A percentile compares a stretch with the other conserved stretches of the same genome.
These are phyloP conservation scores for Waitea zeae DNA, from an alignment of 1,284 basidiomycete genomes.

Conservation along the genomic window DNA sequence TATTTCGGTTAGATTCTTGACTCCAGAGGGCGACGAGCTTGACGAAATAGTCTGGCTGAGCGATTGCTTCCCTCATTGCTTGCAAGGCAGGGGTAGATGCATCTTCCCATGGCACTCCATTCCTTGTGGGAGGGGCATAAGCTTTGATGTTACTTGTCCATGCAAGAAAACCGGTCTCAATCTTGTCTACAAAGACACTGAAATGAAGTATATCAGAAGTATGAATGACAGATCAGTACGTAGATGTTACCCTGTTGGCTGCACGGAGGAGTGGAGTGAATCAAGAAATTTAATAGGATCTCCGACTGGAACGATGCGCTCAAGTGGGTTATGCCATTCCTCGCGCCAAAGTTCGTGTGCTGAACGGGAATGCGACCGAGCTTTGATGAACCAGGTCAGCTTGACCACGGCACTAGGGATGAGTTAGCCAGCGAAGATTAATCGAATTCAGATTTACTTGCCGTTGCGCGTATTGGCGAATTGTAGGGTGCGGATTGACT, in stretches of 20 bases:
- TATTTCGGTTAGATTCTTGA: slow-evolving; percentile 55
- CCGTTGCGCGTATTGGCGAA: slow-evolving; percentile 59
- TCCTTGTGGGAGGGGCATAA: slow-evolving; percentile 32
- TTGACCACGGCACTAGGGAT: slow-evolving; percentile 51
- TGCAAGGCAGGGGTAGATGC: slow-evolving; percentile 42
- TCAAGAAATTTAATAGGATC: no score
- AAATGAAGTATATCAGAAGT: slow-evolving; percentile 8
- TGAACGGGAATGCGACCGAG: slow-evolving; percentile 62
- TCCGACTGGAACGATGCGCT: no score
- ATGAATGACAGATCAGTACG: no score
- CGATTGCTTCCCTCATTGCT: slow-evolving; percentile 33
- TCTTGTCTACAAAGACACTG: slow-evolving; percentile 56
- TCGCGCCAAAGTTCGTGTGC: slow-evolving; percentile 65
- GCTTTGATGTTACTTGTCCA: slow-evolving; percentile 67
- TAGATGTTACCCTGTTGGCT: no score
- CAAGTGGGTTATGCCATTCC: slow-evolving; percentile 64
- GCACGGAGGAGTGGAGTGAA: no score
- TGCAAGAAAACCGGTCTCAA: slow-evolving; percentile 71
- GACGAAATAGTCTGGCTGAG: slow-evolving; percentile 39
- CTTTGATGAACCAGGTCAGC: slow-evolving; percentile 65
- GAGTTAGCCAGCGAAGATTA: slow-evolving; percentile 6
- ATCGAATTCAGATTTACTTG: slow-evolving; percentile 18
- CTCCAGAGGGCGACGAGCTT: slow-evolving; percentile 45
- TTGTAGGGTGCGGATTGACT: slow-evolving; percentile 67
- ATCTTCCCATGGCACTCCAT: slow-evolving; percentile 49